Evolutionary conservation across 2,329 filamentous ascomycete species (phyloP).

Genomic region (Didymella keratinophila): DNA sequence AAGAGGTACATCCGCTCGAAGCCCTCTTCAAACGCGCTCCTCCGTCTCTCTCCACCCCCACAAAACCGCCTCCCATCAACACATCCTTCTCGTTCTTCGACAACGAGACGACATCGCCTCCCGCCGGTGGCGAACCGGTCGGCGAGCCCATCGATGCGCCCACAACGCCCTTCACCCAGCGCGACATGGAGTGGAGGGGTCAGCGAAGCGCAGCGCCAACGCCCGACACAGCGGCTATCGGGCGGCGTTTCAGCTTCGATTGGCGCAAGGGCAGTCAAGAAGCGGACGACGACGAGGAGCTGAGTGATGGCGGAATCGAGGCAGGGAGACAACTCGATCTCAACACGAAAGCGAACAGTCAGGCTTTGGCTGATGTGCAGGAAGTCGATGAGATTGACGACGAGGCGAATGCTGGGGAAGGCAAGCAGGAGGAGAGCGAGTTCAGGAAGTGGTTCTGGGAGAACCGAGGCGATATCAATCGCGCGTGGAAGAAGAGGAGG

Average conservation of each 20-base stretch:
- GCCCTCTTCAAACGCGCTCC: conserved; percentile 83
- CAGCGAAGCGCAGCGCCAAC: conserved; percentile 92
- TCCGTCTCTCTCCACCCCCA: conserved; percentile 38
- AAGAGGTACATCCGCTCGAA: conserved; percentile 81
- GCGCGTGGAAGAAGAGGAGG: conserved; percentile 63
- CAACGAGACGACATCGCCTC: conserved; percentile 50
- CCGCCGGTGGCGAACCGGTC: conserved; percentile 27
- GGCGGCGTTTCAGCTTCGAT: conserved; percentile 66
- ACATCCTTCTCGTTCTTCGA: conserved; percentile 82
- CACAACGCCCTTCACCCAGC: conserved; percentile 82
- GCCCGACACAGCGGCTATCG: conserved; percentile 86
- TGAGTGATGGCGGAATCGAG: conserved; percentile 36
- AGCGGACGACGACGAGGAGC: conserved; percentile 47
- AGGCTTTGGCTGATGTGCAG: not conserved
- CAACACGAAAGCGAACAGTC: conserved; percentile 39
- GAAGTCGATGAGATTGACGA: conserved; percentile 3
- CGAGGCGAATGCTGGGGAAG: conserved; percentile 43
- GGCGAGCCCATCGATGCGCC: conserved; percentile 58
- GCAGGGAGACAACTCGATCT: conserved; percentile 36
- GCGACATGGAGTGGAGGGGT: conserved; percentile 77
- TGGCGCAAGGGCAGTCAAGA: conserved; percentile 52
- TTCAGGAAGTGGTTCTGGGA: conserved; percentile 70
- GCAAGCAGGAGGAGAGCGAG: conserved; percentile 60
- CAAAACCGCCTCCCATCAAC: conserved; percentile 53
- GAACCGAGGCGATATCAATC: conserved; percentile 57